Evolutionary conservation across 2,329 filamentous ascomycete species (phyloP).

Genomic region (Trichoderma guizhouense): DNA sequence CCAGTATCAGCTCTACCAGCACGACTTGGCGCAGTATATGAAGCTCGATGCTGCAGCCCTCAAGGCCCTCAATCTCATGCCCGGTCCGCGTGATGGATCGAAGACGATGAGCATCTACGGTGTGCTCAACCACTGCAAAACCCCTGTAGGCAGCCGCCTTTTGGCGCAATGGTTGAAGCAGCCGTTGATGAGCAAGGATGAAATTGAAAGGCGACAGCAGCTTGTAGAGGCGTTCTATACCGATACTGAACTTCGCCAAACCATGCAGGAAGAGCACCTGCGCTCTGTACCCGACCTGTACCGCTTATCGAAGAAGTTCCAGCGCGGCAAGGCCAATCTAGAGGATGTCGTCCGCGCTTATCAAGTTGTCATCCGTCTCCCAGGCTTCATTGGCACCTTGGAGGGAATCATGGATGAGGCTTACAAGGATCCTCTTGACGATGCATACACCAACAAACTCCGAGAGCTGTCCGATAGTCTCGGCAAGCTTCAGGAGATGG

Average conservation of each 20-base stretch:
- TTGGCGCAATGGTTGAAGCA: constrained; percentile 97
- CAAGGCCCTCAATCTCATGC: constrained; percentile 95
- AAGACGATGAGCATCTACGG: constrained; percentile 98
- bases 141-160: constrained; percentile 83
- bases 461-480: constrained; percentile 73
- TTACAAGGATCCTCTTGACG: constrained; percentile 83
- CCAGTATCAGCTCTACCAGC: constrained; percentile 95
- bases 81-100: constrained; percentile 86
- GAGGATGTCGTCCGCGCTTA: constrained; percentile 96
- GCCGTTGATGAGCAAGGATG: constrained; percentile 83
- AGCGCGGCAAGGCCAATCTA: constrained; percentile 82
- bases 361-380: constrained; percentile 87
- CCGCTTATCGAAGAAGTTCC: constrained; percentile 89
- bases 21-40: constrained; percentile 96
- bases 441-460: constrained; percentile 81
- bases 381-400: constrained; percentile 83
- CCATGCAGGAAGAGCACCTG: constrained; percentile 94
- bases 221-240: constrained; percentile 92
- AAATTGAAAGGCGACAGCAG: constrained; percentile 89
- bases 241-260: constrained; percentile 90
- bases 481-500: constrained; percentile 90
- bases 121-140: constrained; percentile 95
- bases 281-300: constrained; percentile 92
- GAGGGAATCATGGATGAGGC: constrained; percentile 94
- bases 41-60: constrained; percentile 93